phyloP scores from a whole-genome alignment of 2,329 filamentous ascomycete genomes.

The Fusarium mangiferae region DNA sequence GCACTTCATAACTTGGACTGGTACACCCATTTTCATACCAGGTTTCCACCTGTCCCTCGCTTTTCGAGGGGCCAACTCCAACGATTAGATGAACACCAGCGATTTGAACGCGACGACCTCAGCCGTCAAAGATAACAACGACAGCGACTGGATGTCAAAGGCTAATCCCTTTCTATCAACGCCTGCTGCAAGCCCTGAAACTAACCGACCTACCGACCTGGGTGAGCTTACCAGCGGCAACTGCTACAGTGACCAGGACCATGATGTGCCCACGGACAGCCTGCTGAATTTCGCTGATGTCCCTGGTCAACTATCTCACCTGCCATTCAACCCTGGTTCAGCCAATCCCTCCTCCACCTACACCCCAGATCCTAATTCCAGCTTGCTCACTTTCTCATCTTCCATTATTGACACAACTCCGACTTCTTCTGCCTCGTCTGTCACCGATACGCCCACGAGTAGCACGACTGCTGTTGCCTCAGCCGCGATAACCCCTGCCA shows the following conservation, averaged over 20 bases:
- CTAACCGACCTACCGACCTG: conserved; percentile 30
- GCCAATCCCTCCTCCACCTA: conserved; percentile 40
- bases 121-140: conserved; percentile 33
- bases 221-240: conserved; percentile 29
- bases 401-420: conserved; percentile 35
- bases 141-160: conserved; percentile 14
- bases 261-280: conserved; percentile 42
- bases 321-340: conserved; percentile 45
- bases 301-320: conserved; percentile 42
- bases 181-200: conserved; percentile 25
- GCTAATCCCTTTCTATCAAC: conserved; percentile 26
- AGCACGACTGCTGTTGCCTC: conserved; percentile 36
- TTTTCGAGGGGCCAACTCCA: conserved; percentile 32
- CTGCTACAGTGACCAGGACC: conserved; percentile 38
- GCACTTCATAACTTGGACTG: conserved; percentile 27
- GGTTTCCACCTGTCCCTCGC: conserved; percentile 20
- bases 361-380: conserved; percentile 41
- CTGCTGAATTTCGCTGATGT: conserved; percentile 46
- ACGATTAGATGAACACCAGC: conserved; percentile 41
- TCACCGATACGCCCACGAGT: conserved; percentile 17
- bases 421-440: conserved; percentile 32
- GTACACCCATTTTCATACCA: conserved; percentile 27
- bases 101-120: conserved; percentile 37
- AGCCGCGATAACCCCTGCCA: conserved; percentile 30
- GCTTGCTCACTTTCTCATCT: conserved; percentile 37